Base-by-base conservation (phyloP, 1,284 basidiomycete species). In the Cutaneotrichosporon daszewskae region DNA sequence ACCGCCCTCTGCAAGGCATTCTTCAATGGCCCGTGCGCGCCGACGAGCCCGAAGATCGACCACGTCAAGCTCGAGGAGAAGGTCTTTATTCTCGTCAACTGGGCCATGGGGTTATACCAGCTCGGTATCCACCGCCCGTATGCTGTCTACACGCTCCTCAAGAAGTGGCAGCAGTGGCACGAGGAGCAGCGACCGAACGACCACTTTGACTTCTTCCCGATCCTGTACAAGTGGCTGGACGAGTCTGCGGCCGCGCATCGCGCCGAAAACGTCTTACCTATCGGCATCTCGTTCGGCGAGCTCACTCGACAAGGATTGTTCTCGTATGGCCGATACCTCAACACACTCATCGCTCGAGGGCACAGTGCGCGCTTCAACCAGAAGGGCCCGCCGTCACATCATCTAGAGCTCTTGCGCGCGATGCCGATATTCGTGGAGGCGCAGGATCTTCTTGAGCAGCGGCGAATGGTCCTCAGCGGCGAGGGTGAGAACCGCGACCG, bases 41-140 rank as follows among this genome's bases (percentile, higher is more conserved):
- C 66, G 8, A 55, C 43, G 45, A 13, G 67, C 74, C 35, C 69
- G 68, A 49, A 73, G 69, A 44, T 75, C 74, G 55, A 72, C 70
- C 20, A 67, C 68, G 3, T 66, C 18, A 52, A 60, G 46, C 45
- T 69, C 23, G 58, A 66, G 49, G 62, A 66, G 45, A 89, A 90
- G 63, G 75, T 91, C 17, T 82, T 85, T 55, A 80, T 84, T 43
- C 76, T 92, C 3, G 76, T 94, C 20, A 86, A 85, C 1, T 94
- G 89, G 90, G 81, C 83, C 50, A 83, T 90, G 43, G 87, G 87
- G 0, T 78, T 83, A 7, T 75, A 86, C 23, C 87, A 89, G 64
- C 86, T 85, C 42, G 88, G 88, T 3, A 80, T 85, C 32, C 89
- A 91, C 59, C 79, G 90, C 18, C 82, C 86, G 4, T 87, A 86